Base-by-base conservation (phyloP, 2,329 filamentous ascomycete species). In the Aspergillus awamori region DNA sequence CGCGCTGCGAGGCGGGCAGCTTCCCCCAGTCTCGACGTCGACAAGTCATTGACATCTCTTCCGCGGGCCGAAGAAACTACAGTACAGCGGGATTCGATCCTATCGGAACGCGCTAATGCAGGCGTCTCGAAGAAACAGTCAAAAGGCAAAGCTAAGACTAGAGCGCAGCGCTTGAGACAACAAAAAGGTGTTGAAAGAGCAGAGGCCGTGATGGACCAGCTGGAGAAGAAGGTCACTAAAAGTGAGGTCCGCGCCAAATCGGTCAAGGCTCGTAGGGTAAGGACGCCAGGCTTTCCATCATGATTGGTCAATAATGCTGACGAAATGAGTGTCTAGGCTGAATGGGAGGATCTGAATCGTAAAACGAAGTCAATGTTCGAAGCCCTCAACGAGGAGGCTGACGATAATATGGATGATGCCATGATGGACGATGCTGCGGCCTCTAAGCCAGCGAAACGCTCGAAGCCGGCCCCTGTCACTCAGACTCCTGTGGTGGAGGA, bases 1-100 rank as follows among this genome's bases (percentile, higher is more conserved):
- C 84, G 86, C 59, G 85, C 86, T 58, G 84, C 84, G 39, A 82
- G 85, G 65, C 81, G 86, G 67, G 85, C 81, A 63, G 79, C 77
- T 57, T 85, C 84, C 5, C 86, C 85, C 20, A 82, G 82, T 57
- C 74, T 84, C 64, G 73, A 84, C 63, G 69, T 82, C 52, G 81
- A 84, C 72, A 83, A 83, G 69, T 82, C 81, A 47, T 69, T 84
- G 54, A 79, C 70, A 59, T 71, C 77, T 47, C 69, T 74, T 67
- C 78, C 80, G 48, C 74, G 80, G 62, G 75, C 72, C 15, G 77
- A 76, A 57, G 69, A 78, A 54, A 69, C 77, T 49, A 67, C 67
- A 38, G 65, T 74, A 56, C 76, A 76, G 65, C 76, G 77, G 38
- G 75, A 79, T 43, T 78, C 83, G 57, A 72, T 84, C 45, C 80